phyloP scores from a whole-genome alignment of 176 grass and related monocot genomes.

The Puccinellia tenuiflora region DNA sequence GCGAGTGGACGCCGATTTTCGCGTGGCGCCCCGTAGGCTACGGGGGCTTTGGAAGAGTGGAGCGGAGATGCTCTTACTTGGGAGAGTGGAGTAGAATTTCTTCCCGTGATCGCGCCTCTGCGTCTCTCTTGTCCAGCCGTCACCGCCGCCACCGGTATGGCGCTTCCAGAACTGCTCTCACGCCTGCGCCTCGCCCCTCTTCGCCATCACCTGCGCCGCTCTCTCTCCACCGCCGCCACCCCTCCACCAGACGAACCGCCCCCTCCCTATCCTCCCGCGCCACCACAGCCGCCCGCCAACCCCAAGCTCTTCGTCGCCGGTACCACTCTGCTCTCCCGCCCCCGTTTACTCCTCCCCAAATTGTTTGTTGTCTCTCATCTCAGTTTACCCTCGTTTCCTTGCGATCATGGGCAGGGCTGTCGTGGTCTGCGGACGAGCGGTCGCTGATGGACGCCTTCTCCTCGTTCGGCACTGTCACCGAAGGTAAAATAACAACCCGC shows the following conservation, averaged over 20 bases:
- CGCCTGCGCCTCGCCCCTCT: conserved; percentile 23
- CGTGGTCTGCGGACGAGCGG: conserved; percentile 78
- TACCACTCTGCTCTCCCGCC: background rate
- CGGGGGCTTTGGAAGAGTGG: too few relatives aligned
- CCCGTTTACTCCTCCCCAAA: background rate
- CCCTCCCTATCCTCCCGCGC: background rate
- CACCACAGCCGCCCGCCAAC: conserved; percentile 38
- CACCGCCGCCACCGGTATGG: background rate
- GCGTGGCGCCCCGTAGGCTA: too few relatives aligned
- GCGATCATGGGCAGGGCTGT: conserved; percentile 41
- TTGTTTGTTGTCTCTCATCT: background rate
- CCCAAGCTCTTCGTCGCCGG: conserved; percentile 81
- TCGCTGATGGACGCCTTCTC: conserved; percentile 83
- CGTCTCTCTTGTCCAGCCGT: background rate
- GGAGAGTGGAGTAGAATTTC: too few relatives aligned
- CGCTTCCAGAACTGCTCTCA: conserved; percentile 4
- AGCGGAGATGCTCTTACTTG: too few relatives aligned
- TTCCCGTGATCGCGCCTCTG: background rate
- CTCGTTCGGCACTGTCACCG: conserved; percentile 68
- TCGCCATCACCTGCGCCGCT: background rate
- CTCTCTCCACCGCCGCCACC: conserved; percentile 19
- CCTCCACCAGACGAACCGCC: conserved; percentile 6
- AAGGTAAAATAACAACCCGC: conserved; percentile 42
- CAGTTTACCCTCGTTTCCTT: background rate
- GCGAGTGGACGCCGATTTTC: too few relatives aligned